A percentile compares a stretch with the other conserved stretches of the same genome.
phyloP scores from a whole-genome alignment of 2,329 filamentous ascomycete species.

The Cytospora mali region DNA sequence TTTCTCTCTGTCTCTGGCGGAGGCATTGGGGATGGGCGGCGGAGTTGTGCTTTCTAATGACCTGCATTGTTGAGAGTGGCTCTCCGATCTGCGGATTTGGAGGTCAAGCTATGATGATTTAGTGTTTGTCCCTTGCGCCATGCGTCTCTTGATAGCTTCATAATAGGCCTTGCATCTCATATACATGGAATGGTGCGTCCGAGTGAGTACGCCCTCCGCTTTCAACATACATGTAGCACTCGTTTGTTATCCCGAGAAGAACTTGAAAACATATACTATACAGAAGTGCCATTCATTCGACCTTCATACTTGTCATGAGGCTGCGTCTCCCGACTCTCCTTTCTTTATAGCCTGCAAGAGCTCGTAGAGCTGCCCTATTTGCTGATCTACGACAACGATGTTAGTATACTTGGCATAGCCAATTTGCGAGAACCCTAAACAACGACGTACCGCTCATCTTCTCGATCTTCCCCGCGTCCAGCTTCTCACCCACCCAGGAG shows the following conservation, averaged over 20 bases:
- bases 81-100: background rate
- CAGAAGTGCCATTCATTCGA: background rate
- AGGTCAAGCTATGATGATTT: background rate
- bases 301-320: slow-evolving; percentile 5
- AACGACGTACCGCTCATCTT: slow-evolving; percentile 83
- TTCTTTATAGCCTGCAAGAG: slow-evolving; percentile 78
- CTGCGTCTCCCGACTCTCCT: slow-evolving; percentile 19
- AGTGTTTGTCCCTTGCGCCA: background rate
- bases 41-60: background rate
- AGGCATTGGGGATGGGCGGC: background rate
- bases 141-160: background rate
- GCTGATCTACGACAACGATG: slow-evolving; percentile 67
- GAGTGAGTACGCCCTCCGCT: background rate
- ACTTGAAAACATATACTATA: background rate
- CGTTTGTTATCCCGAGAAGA: background rate
- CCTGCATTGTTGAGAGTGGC: background rate
- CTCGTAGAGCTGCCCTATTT: slow-evolving; percentile 91
- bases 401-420: background rate
- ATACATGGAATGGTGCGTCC: background rate
- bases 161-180: background rate
- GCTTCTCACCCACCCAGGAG: slow-evolving; percentile 78
- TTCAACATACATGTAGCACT: background rate
- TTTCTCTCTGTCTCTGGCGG: background rate
- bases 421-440: slow-evolving; percentile 23
- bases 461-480: slow-evolving; percentile 81